Percentiles rank a stretch among this genome's conserved stretches.
Conservation (phyloP, 306 rosid genomes). For the Benincasa hispida region DNA sequence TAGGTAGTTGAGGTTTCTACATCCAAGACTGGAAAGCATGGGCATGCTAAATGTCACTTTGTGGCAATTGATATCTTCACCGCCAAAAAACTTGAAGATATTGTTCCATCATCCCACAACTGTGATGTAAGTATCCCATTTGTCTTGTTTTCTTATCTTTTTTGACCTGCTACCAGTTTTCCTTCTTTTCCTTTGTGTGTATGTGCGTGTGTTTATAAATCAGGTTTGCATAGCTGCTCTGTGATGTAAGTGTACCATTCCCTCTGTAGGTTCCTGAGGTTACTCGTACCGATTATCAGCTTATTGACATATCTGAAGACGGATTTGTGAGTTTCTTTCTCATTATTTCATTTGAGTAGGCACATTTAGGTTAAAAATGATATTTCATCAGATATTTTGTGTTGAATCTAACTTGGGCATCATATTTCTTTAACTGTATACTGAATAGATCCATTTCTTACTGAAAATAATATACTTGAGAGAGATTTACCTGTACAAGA, state of each 20-base stretch:
- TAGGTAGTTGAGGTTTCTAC: conserved; percentile 92
- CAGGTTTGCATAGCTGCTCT: neutral
- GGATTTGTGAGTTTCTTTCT: conserved; percentile 45
- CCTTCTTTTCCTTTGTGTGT: neutral
- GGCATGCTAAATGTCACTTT: conserved; percentile 81
- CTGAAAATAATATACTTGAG: neutral
- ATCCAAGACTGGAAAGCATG: conserved; percentile 83
- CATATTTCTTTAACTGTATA: neutral
- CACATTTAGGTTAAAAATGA: neutral
- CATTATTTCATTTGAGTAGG: neutral
- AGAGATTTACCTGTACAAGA: neutral
- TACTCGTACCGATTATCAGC: conserved; percentile 72
- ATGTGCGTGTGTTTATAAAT: neutral
- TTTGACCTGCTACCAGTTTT: neutral
- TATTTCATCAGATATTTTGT: neutral
- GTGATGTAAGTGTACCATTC: too few relatives aligned
- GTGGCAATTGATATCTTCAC: conserved; percentile 75
- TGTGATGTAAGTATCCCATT: conserved; percentile 44
- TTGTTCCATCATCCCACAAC: conserved; percentile 81
- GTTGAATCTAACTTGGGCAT: neutral
- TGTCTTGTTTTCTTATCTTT: neutral
- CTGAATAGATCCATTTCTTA: neutral
- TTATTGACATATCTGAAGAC: conserved; percentile 76
- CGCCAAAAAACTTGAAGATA: conserved; percentile 71
- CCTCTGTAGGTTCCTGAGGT: conserved; percentile 68